Evolutionary conservation across 1,284 basidiomycete genomes (phyloP), one percentile per base, ranked within the genome.

Genomic region (Pyrrhoderma lamaoense): DNA sequence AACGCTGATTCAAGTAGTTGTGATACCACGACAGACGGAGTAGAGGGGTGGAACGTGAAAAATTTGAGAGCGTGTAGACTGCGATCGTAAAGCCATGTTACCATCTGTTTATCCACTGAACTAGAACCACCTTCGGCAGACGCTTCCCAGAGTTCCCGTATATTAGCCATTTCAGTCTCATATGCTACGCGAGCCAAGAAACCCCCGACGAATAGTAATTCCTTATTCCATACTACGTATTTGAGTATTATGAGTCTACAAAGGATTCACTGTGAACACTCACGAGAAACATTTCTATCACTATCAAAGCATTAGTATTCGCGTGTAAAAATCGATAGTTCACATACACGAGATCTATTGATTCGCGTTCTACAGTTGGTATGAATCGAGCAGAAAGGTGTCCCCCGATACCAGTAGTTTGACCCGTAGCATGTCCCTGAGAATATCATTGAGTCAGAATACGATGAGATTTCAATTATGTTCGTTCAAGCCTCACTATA

Each of bases 341-440:
- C 65, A 89, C 81, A 89, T 65, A 89, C 81, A 89, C 84, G 3
- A 93, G 70, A 67, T 96, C 93, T 57, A 97, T 85, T 0, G 89
- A 91, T 68, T 99, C 95, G 57, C 95, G 80, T 67, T 99, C 95
- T 2, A 99, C 95, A 0, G 95, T 99, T 0, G 93, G 93, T 54
- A 99, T 96, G 64, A 98, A 98, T 7, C 93, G 77, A 1, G 91
- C 86, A 1, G 92, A 82, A 66, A 98, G 81, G 61, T 95, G 92
- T 0, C 93, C 93, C 2, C 89, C 90, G 42, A 96, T 82, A 45
- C 93, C 92, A 2, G 93, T 96, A 4, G 93, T 96, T 68, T 99
- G 95, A 19, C 78, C 85, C 4, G 92, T 94, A 14, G 85, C 76
- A 60, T 89, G 87, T 8, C 86, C 89, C 84, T 79, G 43, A 23